phyloP scores from a whole-genome alignment of 805 yeast genomes.

The Candida andamanensis region DNA sequence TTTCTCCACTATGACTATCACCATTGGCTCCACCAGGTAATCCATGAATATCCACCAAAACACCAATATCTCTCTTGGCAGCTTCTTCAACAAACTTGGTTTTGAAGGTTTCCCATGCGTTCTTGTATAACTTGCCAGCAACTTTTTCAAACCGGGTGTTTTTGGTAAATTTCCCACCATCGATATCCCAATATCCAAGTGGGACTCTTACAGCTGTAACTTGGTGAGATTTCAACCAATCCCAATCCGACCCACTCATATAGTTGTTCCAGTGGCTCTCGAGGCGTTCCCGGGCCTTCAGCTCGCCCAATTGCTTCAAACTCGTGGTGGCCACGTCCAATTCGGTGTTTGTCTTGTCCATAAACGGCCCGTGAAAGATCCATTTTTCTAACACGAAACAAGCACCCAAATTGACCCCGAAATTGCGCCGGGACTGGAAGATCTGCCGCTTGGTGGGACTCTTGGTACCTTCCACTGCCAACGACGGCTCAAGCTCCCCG shows the following conservation, averaged over 20 bases:
- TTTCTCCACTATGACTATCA: conserved; percentile 78
- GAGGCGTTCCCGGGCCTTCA: conserved; percentile 47
- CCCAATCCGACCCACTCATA: conserved; percentile 70
- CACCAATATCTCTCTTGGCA: conserved; percentile 54
- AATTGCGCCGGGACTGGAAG: conserved; percentile 57
- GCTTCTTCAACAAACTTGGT: conserved; percentile 55
- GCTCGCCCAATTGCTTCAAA: conserved; percentile 46
- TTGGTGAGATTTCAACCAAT: conserved; percentile 59
- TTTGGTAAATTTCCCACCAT: conserved; percentile 51
- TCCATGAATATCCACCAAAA: conserved; percentile 82
- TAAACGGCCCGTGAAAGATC: conserved; percentile 62
- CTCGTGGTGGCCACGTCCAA: conserved; percentile 60
- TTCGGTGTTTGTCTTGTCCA: conserved; percentile 55
- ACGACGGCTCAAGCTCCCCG: conserved; percentile 2
- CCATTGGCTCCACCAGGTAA: conserved; percentile 91
- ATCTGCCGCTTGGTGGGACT: conserved; percentile 42
- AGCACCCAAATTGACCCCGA: conserved; percentile 85
- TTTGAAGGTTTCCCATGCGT: conserved; percentile 68
- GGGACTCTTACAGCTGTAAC: conserved; percentile 85
- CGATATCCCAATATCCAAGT: conserved; percentile 87
- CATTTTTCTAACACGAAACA: conserved; percentile 76
- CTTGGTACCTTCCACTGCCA: conserved; percentile 19
- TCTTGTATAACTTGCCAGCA: conserved; percentile 48
- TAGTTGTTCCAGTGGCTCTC: conserved; percentile 66
- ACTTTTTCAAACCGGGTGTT: conserved; percentile 60